These are phyloP conservation scores for Spathaspora sp. DNA, from an alignment of 805 yeast species.

Conservation along the genomic window DNA sequence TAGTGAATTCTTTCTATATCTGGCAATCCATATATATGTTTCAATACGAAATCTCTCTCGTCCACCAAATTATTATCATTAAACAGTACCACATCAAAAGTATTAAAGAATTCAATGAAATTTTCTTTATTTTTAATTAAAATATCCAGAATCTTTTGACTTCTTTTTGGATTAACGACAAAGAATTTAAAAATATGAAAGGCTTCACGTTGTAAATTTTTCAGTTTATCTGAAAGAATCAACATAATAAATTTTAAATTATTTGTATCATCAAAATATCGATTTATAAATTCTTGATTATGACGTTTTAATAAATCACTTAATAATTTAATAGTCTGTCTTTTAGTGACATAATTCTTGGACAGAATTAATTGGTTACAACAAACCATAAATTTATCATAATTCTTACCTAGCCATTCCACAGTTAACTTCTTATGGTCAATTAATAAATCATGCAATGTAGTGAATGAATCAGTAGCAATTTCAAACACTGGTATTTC, in stretches of 20 bases:
- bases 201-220: slow-evolving; percentile 84
- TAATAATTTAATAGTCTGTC: slow-evolving; percentile 80
- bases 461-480: slow-evolving; percentile 84
- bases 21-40: slow-evolving; percentile 70
- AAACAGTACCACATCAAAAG: slow-evolving; percentile 57
- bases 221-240: slow-evolving; percentile 80
- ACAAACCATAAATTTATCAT: slow-evolving; percentile 52
- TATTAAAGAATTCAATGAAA: slow-evolving; percentile 63
- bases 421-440: slow-evolving; percentile 65
- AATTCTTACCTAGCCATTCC: slow-evolving; percentile 62
- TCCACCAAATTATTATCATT: slow-evolving; percentile 67
- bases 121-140: slow-evolving; percentile 79
- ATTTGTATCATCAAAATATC: slow-evolving; percentile 75
- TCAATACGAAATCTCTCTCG: slow-evolving; percentile 77
- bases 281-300: slow-evolving; percentile 68
- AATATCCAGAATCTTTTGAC: slow-evolving; percentile 75
- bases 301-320: slow-evolving; percentile 68
- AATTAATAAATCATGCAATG: slow-evolving; percentile 67
- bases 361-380: slow-evolving; percentile 72
- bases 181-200: slow-evolving; percentile 92
- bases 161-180: slow-evolving; percentile 92
- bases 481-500: slow-evolving; percentile 78
- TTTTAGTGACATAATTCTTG: slow-evolving; percentile 83
- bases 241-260: slow-evolving; percentile 86
- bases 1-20: slow-evolving; percentile 40